Percentiles rank a stretch among this genome's conserved stretches.
These are phyloP conservation scores for Vickermania spadyakhi DNA, from an alignment of 208 protist genomes.

Conservation along the genomic window DNA sequence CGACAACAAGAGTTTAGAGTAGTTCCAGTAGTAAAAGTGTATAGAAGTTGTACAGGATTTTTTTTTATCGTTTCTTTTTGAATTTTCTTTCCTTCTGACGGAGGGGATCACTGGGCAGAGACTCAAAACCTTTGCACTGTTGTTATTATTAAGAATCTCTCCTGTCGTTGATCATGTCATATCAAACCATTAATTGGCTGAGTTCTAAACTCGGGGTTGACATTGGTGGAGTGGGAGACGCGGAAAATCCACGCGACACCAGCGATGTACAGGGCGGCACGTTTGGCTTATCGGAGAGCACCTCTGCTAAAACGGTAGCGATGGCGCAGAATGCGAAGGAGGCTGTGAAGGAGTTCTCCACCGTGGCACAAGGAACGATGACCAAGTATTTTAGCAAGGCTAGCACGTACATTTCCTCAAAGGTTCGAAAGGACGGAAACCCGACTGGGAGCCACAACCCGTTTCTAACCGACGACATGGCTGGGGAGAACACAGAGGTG, in stretches of 20 bases:
- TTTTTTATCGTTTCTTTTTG: no score
- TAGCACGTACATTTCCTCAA: neutral
- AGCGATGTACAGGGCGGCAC: conserved; percentile 1
- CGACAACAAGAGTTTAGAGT: no score
- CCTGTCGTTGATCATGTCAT: conserved; percentile 29
- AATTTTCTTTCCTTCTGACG: no score
- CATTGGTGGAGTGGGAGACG: conserved; percentile 26
- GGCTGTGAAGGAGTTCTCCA: neutral
- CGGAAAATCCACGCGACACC: neutral
- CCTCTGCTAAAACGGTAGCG: neutral
- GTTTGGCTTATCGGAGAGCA: neutral
- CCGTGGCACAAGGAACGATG: neutral
- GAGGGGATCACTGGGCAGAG: no score
- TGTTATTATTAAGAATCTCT: no score
- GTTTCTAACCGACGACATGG: conserved; percentile 3
- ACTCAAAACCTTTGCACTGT: no score
- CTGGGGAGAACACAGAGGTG: conserved; percentile 35
- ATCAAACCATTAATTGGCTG: conserved; percentile 64
- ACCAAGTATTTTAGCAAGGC: conserved; percentile 1
- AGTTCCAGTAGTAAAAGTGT: no score
- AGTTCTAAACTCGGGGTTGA: conserved; percentile 70
- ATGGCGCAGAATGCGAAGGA: neutral
- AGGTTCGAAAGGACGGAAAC: neutral
- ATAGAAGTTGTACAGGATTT: no score
- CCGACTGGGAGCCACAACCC: neutral